These are phyloP conservation scores for Pluteus cervinus DNA, from an alignment of 768 basidiomycete species.

Conservation along the genomic window DNA sequence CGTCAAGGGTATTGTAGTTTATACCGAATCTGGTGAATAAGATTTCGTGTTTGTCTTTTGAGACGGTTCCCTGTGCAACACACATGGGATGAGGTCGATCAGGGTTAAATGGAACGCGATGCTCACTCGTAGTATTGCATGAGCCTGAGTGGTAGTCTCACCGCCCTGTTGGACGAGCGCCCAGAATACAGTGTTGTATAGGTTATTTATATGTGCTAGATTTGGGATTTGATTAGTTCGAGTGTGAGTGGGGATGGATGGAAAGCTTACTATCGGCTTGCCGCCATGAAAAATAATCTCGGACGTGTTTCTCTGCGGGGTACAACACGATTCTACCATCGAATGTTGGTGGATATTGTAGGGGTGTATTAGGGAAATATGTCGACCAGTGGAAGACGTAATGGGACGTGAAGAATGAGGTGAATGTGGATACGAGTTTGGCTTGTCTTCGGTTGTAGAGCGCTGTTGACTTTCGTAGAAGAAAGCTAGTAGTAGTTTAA, in stretches of 20 bases:
- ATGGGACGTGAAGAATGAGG: constrained; percentile 84
- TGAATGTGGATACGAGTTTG: constrained; percentile 81
- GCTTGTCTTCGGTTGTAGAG: constrained; percentile 83
- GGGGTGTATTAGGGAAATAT: constrained; percentile 67
- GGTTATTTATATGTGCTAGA: constrained; percentile 97
- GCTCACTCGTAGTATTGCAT: constrained; percentile 67
- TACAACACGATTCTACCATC: constrained; percentile 87
- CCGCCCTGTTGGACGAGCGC: constrained; percentile 83
- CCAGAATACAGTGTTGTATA: constrained; percentile 97
- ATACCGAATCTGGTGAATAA: constrained; percentile 75
- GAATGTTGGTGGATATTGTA: constrained; percentile 86
- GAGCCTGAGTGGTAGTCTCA: constrained; percentile 72
- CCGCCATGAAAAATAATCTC: constrained; percentile 95
- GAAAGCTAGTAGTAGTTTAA: constrained; percentile 53
- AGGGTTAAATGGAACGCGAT: background rate
- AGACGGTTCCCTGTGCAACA: constrained; percentile 69
- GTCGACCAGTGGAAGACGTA: constrained; percentile 83
- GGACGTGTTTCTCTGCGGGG: constrained; percentile 61
- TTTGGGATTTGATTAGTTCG: background rate
- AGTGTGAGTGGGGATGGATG: background rate
- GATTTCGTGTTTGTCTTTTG: constrained; percentile 89
- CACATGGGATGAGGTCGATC: background rate
- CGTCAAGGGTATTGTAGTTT: constrained; percentile 79
- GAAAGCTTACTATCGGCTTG: constrained; percentile 88
- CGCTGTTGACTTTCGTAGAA: constrained; percentile 67